Evolutionary conservation across 805 yeast species (phyloP), one percentile per base, ranked within the genome.

Genomic region (Cyberlindnera suaveolens): DNA sequence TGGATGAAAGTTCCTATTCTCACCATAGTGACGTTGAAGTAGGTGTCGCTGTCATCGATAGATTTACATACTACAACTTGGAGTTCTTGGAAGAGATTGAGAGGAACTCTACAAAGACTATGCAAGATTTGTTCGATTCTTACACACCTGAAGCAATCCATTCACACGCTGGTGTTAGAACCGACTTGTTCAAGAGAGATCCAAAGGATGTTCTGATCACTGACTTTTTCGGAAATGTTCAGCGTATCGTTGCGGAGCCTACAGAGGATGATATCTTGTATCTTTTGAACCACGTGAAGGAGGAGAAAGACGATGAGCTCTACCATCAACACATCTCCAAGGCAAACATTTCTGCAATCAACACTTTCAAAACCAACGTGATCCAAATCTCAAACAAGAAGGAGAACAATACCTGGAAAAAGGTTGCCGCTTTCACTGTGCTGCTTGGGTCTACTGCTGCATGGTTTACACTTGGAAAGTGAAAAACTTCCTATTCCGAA

Each of bases 31-130:
- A 93, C 61, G 77, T 84, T 36, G 97, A 91, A 56, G 79, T 93
- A 39, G 99, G 99, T 7, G 98, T 93, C 40, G 97, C 99, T 0
- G 96, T 93, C 11, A 93, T 93, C 57, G 99, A 93, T 63, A 71
- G 99, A 54, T 93, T 93, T 67, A 93, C 99, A 0, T 90, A 89
- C 62, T 88, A 78, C 64, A 90, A 88, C 41, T 72, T 93, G 52
- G 96, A 89, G 45, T 93, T 82, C 58, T 72, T 93, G 57, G 99
- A 91, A 65, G 71, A 74, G 33, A 80, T 93, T 40, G 82, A 85
- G 43, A 85, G 80, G 62, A 80, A 80, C 52, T 86, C 96, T 1
- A 69, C 77, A 23, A 67, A 70, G 49, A 86, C 97, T 3, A 67
- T 93, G 58, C 82, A 84, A 56, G 96, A 91, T 57, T 68, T 93